Conservation (phyloP, 768 basidiomycete species). For the Pholiota molesta region DNA sequence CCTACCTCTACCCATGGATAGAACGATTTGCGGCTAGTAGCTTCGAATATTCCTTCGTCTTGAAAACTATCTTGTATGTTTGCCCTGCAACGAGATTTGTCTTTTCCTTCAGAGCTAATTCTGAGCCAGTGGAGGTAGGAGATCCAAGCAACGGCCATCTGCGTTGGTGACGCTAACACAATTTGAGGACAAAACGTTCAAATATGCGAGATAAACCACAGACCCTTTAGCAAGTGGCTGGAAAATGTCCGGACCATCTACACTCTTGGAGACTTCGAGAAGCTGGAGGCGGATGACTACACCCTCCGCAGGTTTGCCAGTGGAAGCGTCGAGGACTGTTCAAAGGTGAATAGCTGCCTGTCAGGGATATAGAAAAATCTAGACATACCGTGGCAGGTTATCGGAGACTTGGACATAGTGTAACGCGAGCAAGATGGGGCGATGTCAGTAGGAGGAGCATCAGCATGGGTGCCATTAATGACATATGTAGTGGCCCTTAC, state of each 20-base stretch:
- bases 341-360: background rate
- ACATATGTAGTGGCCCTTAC: background rate
- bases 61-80: conserved; percentile 85
- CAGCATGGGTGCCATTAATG: background rate
- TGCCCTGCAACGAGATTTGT: conserved; percentile 55
- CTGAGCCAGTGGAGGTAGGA: conserved; percentile 62
- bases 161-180: conserved; percentile 65
- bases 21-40: conserved; percentile 65
- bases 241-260: conserved; percentile 46
- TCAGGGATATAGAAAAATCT: background rate
- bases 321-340: conserved; percentile 83
- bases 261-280: conserved; percentile 34
- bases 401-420: conserved; percentile 60
- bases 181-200: background rate
- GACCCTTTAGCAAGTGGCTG: conserved; percentile 65
- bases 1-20: conserved; percentile 91
- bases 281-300: conserved; percentile 67
- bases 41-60: conserved; percentile 83
- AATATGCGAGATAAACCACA: conserved; percentile 14
- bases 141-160: conserved; percentile 81
- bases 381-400: conserved; percentile 85
- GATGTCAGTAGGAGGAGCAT: background rate
- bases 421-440: background rate
- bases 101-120: conserved; percentile 42
- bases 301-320: conserved; percentile 78